Evolutionary conservation across 169 alveolate species (phyloP).

Genomic region (Amoebophrya sp.): DNA sequence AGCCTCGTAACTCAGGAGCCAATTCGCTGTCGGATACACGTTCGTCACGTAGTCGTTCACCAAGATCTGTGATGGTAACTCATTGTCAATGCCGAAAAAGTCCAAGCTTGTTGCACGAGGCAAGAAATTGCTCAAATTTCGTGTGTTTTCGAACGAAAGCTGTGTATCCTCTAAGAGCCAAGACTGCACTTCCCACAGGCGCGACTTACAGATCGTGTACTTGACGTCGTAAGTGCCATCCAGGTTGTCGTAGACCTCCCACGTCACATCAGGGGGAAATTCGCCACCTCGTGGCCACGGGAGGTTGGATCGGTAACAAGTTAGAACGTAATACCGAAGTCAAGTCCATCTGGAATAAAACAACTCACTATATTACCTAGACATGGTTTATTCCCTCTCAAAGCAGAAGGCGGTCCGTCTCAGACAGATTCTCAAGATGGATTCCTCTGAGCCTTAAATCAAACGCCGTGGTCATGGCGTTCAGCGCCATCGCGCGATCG

Average conservation of each 20-base stretch:
- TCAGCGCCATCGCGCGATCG: background rate
- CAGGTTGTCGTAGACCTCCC: conserved; percentile 25
- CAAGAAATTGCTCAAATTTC: background rate
- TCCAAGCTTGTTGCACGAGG: background rate
- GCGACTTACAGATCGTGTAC: conserved; percentile 17
- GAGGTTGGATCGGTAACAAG: background rate
- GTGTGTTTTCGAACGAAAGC: background rate
- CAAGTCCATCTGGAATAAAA: too few species aligned
- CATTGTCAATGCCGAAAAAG: background rate
- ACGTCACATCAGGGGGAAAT: background rate
- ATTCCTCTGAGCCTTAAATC: too few species aligned
- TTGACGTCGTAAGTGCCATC: background rate
- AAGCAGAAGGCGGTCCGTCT: too few species aligned
- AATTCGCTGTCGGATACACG: background rate
- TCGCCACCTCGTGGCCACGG: background rate
- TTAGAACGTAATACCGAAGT: too few species aligned
- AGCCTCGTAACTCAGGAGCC: background rate
- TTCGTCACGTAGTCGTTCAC: background rate
- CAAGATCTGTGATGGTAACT: background rate
- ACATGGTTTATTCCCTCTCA: too few species aligned
- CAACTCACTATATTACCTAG: too few species aligned
- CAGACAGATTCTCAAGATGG: too few species aligned
- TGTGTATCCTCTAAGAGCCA: conserved; percentile 7
- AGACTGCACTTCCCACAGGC: conserved; percentile 9
- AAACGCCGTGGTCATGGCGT: background rate